Evolutionary conservation across 2,329 filamentous ascomycete genomes (phyloP), one percentile per base, ranked within the genome.

Genomic region (Sporothrix dimorphospora): DNA sequence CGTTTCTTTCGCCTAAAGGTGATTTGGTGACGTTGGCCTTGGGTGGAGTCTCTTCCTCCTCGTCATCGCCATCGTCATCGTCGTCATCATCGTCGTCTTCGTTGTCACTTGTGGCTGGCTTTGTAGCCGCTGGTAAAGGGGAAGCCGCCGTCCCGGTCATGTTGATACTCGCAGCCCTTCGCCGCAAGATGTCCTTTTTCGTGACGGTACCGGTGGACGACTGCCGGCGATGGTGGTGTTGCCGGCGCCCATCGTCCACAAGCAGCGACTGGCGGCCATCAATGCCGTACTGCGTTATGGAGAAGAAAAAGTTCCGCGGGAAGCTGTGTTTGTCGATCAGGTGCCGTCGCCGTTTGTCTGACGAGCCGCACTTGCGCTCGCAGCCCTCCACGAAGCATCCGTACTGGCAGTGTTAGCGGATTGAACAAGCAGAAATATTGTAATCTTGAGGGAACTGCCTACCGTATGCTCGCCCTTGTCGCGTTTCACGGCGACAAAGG

Each of bases 241-340:
- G 69, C 1, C 69, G 57, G 7, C 75, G 71, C 6, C 83, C 81
- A 12, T 82, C 80, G n/a, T 90, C 87, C 66, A 89, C 84, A 14
- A 98, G 84, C 81, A 99, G 89, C 21, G 94, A 97, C 57, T 86
- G 90, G 69, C 93, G 89, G 65, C 91, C 91, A 78, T 98, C 95
- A 73, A 98, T 92, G n/a, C 96, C 96, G 74, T 93, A 90, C 75
- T 94, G 93, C 2, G 97, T 91, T 69, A 98, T 88, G 67, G 90
- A 89, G 77, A 97, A 97, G 81, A 97, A 95, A 82, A 94, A 97
- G 77, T 93, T 92, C 79, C 89, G 90, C 12, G 94, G 95, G 79
- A 96, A 99, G 82, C 91, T 87, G 81, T 99, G 96, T 82, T 97
- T 98, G 84, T 97, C 94, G 76, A 97, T 93, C 75, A 97, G 85